Evolutionary conservation across 805 yeast genomes (phyloP), one percentile per base, ranked within the genome.

Genomic region (Candida vartiovaarae): DNA sequence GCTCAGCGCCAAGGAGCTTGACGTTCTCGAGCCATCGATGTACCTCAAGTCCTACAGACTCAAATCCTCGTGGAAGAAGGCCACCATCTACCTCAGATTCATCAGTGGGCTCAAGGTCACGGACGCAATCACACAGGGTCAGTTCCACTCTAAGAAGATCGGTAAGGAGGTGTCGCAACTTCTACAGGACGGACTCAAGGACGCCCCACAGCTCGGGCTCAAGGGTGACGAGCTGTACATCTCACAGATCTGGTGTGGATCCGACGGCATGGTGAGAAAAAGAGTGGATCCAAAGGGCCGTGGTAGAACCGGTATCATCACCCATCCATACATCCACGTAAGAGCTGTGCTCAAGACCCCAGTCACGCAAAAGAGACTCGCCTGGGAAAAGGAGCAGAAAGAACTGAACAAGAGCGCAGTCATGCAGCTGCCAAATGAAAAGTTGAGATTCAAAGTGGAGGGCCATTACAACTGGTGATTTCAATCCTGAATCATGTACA

Each of bases 111-210:
- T 84, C 64, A 74, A 78, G 42, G 78, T 86, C 32, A 76, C 80
- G 53, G 77, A 76, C 36, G 98, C 97, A 41, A 84, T 91, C 53
- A 87, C 91, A 34, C 97, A 90, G 67, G 81, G 90, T 54, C 97
- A 91, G 64, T 91, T 91, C 70, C 78, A 80, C 61, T 74, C 80
- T 39, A 88, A 87, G 66, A 78, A 82, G 55, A 76, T 89, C 63
- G 77, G 95, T 30, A 74, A 82, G 44, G 95, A 89, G 51, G 73
- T 89, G 43, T 90, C 81, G 41, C 84, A 79, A 49, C 66, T 90
- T 64, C 72, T 91, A 49, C 78, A 80, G 56, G 70, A 76, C 40
- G 95, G 95, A 8, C 57, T 86, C 31, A 71, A 76, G 38, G 88
- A 86, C 56, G 88, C 90, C 24, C 67, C 75, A 45, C 36, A 49